These are phyloP conservation scores for Mycosphaerella sp. DNA, from an alignment of 2,329 filamentous ascomycete genomes.

Conservation along the genomic window DNA sequence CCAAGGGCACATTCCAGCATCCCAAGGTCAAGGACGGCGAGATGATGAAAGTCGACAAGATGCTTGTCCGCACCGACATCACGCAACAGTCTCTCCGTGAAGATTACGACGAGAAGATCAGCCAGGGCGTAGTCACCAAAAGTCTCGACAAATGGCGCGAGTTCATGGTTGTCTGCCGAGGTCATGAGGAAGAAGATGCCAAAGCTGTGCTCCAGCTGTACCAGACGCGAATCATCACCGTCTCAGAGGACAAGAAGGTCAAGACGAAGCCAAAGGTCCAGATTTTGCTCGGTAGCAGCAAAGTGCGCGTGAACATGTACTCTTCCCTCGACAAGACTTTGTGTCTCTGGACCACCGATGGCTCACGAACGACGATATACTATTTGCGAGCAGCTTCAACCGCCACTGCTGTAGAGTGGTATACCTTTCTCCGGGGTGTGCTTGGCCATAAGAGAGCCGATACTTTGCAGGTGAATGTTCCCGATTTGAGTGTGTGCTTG, in stretches of 20 bases:
- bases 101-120: conserved; percentile 60
- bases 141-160: conserved; percentile 61
- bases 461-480: conserved; percentile 55
- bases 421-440: conserved; percentile 56
- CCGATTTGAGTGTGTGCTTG: conserved; percentile 56
- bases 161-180: conserved; percentile 56
- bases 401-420: conserved; percentile 61
- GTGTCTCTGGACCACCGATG: conserved; percentile 54
- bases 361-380: conserved; percentile 52
- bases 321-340: conserved; percentile 62
- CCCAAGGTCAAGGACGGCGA: conserved; percentile 49
- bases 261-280: conserved; percentile 53
- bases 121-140: conserved; percentile 52
- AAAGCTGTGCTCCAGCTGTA: conserved; percentile 35
- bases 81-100: conserved; percentile 47
- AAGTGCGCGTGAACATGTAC: conserved; percentile 56
- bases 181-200: conserved; percentile 49
- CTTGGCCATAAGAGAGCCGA: conserved; percentile 54
- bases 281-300: conserved; percentile 50
- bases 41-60: conserved; percentile 61
- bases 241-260: conserved; percentile 44
- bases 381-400: conserved; percentile 57
- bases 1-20: conserved; percentile 24
- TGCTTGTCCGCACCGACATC: conserved; percentile 58
- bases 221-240: conserved; percentile 49